Base-by-base conservation (phyloP, 2,329 filamentous ascomycete species). In the Aspergillus melleus region DNA sequence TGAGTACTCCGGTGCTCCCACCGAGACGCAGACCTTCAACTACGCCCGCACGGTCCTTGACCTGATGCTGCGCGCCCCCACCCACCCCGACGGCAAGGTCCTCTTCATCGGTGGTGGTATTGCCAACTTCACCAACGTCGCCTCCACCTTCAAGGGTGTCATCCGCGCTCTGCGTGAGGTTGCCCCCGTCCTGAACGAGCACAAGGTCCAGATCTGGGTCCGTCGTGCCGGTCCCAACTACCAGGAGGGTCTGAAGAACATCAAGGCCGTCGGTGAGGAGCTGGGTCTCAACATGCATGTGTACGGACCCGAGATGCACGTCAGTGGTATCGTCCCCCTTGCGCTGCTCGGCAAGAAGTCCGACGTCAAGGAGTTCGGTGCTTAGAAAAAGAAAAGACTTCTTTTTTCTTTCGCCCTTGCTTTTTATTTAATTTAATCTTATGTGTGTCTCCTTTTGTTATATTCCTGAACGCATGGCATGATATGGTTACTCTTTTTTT, bases 61-160 rank as follows among this genome's bases (percentile, higher is more conserved):
- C 79, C 88, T 99, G 66, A 96, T 99, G 91, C 90, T 99, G 70
- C 91, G 95, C 69, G 90, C 94, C 58, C 94, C 95, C 60, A 79
- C 87, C 76, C 84, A 87, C 79, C 86, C 91, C 63, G 89, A 97
- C 74, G 95, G 95, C 84, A 99, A 98, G 87, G 92, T 99, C 56
- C 89, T 99, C 67, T 99, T 99, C 87, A 98, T 99, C 69, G 95
- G 95, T 80, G 95, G 95, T 83, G 95, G 95, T 86, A 99, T 99
- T 86, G 95, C 95, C 86, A 99, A 99, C 90, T 99, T 99, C 85
- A 99, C 95, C 85, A 99, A 98, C 83, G 95, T 99, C 57, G 95
- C 95, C 62, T 95, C 90, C 72, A 99, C 95, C 66, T 99, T 99
- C 90, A 99, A 99, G 88, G 95, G 95, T 84, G 94, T 99, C 79